Evolutionary conservation across 352 stramenopile species (phyloP), one percentile per base, ranked within the genome.

Genomic region (Phytophthora constricta): DNA sequence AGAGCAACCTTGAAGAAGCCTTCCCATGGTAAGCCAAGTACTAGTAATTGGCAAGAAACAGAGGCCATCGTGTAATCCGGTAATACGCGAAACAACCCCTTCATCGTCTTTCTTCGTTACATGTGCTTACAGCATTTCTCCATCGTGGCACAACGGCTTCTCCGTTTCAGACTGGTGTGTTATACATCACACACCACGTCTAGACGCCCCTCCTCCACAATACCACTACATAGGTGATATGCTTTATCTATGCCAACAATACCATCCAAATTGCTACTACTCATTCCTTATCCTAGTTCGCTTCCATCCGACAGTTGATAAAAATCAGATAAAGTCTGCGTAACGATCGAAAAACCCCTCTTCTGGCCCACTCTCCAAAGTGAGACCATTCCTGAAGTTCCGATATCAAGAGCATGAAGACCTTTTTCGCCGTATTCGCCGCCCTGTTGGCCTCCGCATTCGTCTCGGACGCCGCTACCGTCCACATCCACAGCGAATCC

Each of bases 401-500:
- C 27, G 16, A 14, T 16, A 33, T 14, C 22, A 22, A 5, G 20
- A 48, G 23, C 34, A 76, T 66, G 62, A 79, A 77, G 63, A 69
- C 47, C 23, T 58, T 52, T 27, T 45, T 74, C 34, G 55, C 37
- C 20, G 37, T 52, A 20, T 13, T 69, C 23, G 13, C 58, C 28
- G 62, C 62, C 17, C 10, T 72, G 10, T 25, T 76, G 17, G 53
- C 77, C 7, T 53, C 53, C 42, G 25, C 58, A 11, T 61, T 49
- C 10, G 31, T 47, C 16, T 53, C 54, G 4, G 61, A 58, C 19
- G 52, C 51, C 14, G 55, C 68, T 11, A 52, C 61, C 17, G 10
- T 76, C 9, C 65, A 62, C 27, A 39, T 76, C 31, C 60, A 67
- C 22, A 43, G 27, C 34, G 62, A 78, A 42, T 14, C 48, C 22